Evolutionary conservation across 371 early-diverging fungal genomes (phyloP), one percentile per base, ranked within the genome.

Genomic region (Rhizomucor miehei): DNA sequence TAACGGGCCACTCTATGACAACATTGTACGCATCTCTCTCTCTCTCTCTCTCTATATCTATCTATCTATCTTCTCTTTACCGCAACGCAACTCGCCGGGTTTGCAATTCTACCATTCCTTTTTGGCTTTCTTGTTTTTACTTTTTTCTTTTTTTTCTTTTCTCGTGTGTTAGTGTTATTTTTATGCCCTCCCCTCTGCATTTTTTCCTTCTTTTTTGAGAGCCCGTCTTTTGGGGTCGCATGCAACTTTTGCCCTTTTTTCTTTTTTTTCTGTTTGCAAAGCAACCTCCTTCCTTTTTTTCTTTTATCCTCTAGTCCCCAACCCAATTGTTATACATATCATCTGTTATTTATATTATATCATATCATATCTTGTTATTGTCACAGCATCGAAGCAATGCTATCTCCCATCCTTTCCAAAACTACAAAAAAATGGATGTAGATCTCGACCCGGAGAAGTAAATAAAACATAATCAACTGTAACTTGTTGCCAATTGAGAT

Each of bases 281-380:
- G 29, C 29, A 8, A 4, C 41, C 41, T 41, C 19, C 14, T 12
- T 16, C 11, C 41, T 36, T 54, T 36, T 13, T 38, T 54, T 40
- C 48, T 34, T 47, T 40, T 40, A 16, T 58, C 44, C 51, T 54
- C 38, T 63, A 12, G 19, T 41, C 21, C 38, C 38, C 38, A 10
- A 14, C 38, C 38, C 38, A n/a, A 29, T 29, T 55, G 19, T 38
- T 56, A 47, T 56, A 48, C 48, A 56, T 48, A 56, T 40, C 49
- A 29, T 29, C 29, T 44, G 54, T 54, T 38, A 44, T 54, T 54
- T 44, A 47, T 48, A 38, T n/a, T n/a, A 29, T 29, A 29, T 29
- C 29, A 29, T 29, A 29, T 29, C 29, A 29, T 29, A 29, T 29
- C 29, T 8, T 29, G 29, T 29, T 29, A 29, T 29, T 29, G 29